Percentiles rank a stretch among this genome's conserved stretches.
Evolutionary conservation across 2,329 filamentous ascomycete species (phyloP).

Genomic region (Penicillium olsonii): DNA sequence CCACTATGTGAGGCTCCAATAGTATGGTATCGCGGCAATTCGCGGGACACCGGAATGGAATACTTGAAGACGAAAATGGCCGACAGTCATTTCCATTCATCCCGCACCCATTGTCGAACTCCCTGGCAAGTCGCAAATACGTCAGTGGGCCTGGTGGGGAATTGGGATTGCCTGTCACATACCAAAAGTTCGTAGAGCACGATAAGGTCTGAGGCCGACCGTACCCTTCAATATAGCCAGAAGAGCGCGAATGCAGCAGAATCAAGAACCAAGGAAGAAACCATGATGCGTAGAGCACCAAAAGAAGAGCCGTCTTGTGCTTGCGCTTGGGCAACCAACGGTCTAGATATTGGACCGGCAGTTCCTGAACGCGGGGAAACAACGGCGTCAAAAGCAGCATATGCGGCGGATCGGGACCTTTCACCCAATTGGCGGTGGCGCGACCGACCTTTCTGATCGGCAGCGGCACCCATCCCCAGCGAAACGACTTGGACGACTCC

Average conservation of each 20-base stretch:
- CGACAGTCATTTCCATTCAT: conserved; percentile 58
- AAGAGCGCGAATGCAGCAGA: conserved; percentile 47
- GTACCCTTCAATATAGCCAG: conserved; percentile 52
- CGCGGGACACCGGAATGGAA: conserved; percentile 60
- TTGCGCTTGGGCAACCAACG: conserved; percentile 48
- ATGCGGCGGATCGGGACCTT: conserved; percentile 50
- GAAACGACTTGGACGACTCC: conserved; percentile 50
- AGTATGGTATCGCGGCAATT: conserved; percentile 52
- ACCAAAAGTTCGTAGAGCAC: conserved; percentile 51
- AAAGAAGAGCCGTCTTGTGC: conserved; percentile 46
- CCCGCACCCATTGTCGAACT: conserved; percentile 51
- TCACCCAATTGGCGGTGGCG: conserved; percentile 47
- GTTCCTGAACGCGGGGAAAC: conserved; percentile 49
- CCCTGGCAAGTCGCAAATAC: conserved; percentile 29
- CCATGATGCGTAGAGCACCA: conserved; percentile 48
- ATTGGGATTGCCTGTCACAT: conserved; percentile 4
- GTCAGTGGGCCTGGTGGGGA: conserved; percentile 4
- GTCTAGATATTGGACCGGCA: conserved; percentile 47
- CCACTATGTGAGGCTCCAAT: conserved; percentile 54
- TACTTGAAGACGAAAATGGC: conserved; percentile 54
- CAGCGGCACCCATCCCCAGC: conserved; percentile 51
- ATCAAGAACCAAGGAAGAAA: conserved; percentile 50
- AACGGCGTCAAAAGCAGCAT: conserved; percentile 49
- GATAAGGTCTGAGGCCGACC: conserved; percentile 48
- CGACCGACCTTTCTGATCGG: conserved; percentile 47